A percentile compares a stretch with the other conserved stretches of the same genome.
These are phyloP conservation scores for Psophocarpus tetragonolobus DNA, from an alignment of 306 rosid species.

Conservation along the genomic window DNA sequence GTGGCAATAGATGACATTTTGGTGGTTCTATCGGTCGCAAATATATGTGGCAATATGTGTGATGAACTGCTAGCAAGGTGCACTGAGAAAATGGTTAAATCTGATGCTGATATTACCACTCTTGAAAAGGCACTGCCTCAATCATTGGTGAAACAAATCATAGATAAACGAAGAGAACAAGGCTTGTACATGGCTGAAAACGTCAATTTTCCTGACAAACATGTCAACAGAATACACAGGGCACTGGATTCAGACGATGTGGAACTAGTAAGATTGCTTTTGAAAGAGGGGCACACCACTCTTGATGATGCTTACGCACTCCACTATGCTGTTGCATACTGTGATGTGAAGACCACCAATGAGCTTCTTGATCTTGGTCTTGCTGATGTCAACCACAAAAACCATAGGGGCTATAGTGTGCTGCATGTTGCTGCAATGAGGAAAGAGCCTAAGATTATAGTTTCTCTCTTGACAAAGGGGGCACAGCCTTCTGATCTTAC, in stretches of 20 bases:
- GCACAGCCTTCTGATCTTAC: constrained; percentile 67
- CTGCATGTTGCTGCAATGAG: constrained; percentile 60
- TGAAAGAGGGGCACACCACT: constrained; percentile 62
- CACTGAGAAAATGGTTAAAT: constrained; percentile 46
- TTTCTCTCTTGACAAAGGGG: constrained; percentile 68
- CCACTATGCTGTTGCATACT: constrained; percentile 69
- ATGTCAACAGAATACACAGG: constrained; percentile 62
- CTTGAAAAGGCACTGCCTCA: constrained; percentile 60
- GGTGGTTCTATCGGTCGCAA: constrained; percentile 55
- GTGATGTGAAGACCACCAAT: constrained; percentile 54
- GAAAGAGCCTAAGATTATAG: constrained; percentile 66
- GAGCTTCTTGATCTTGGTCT: constrained; percentile 74
- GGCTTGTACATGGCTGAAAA: constrained; percentile 32
- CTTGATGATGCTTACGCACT: constrained; percentile 69
- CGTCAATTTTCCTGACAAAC: constrained; percentile 47
- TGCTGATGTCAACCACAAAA: constrained; percentile 56
- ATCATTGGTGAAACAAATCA: constrained; percentile 42
- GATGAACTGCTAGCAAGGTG: constrained; percentile 41
- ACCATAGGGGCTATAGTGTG: constrained; percentile 60
- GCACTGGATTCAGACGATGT: constrained; percentile 72
- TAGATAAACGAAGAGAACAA: constrained; percentile 38
- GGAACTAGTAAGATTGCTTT: constrained; percentile 60
- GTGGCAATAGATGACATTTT: constrained; percentile 50
- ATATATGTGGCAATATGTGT: constrained; percentile 50
- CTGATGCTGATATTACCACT: constrained; percentile 46